Percentiles rank a stretch among this genome's conserved stretches.
Evolutionary conservation across 2,329 filamentous ascomycete species (phyloP).

Genomic region (Rhynchosporium agropyri): DNA sequence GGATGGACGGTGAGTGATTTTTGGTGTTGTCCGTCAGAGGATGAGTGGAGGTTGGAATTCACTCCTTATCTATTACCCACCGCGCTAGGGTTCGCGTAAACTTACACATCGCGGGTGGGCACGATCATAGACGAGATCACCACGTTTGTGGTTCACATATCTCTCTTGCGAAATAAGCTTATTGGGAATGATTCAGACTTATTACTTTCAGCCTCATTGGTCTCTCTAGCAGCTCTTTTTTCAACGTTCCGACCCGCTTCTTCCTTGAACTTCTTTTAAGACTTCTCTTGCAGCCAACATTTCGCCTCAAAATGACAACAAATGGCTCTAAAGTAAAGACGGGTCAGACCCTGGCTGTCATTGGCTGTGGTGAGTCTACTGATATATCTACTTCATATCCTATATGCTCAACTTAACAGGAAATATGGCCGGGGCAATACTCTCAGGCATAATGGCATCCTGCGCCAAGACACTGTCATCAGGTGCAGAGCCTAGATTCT

Average conservation of each 20-base stretch:
- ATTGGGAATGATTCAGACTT: too few species aligned
- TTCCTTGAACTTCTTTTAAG: background rate
- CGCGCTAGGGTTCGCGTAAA: slow-evolving; percentile 5
- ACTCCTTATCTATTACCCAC: background rate
- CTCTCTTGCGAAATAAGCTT: too few species aligned
- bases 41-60: slow-evolving; percentile 8
- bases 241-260: too few species aligned
- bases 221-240: background rate
- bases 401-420: slow-evolving; percentile 27
- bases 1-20: background rate
- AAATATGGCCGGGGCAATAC: slow-evolving; percentile 38
- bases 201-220: too few species aligned
- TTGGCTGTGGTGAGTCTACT: slow-evolving; percentile 18
- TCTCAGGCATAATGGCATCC: slow-evolving; percentile 35
- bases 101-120: background rate
- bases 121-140: background rate
- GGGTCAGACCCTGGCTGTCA: slow-evolving; percentile 11
- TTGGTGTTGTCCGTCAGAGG: background rate
- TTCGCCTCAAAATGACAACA: slow-evolving; percentile 10
- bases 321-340: slow-evolving; percentile 10
- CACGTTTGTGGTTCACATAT: background rate
- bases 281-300: background rate
- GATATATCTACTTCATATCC: background rate
- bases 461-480: slow-evolving; percentile 23
- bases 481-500: slow-evolving; percentile 31